Base-by-base conservation (phyloP, 768 basidiomycete species). In the Lentinula guzmanii region DNA sequence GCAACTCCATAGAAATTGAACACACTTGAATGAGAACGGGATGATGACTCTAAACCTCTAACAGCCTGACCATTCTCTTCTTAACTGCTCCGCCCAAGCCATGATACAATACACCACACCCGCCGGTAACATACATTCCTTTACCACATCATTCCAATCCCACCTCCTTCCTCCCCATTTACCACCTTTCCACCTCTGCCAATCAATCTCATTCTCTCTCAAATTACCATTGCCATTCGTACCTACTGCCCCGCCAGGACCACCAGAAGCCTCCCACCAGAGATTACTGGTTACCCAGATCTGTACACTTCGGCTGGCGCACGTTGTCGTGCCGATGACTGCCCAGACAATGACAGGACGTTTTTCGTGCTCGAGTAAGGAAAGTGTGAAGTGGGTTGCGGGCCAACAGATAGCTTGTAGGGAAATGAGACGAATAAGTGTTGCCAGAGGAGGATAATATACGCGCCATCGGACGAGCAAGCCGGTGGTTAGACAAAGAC, bases 361-460 rank as follows among this genome's bases (percentile, higher is more conserved):
- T 37, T 76, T 78, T 16, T 82, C 80, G 58, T 85, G 78, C 34
- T 87, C 86, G 50, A 98, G 79, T 54, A 94, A 74, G 58, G 79
- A 82, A 35, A 96, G 84, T 1, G 93, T 95, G 42, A 93, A 73
- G 65, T 93, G 90, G 4, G 95, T 97, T 3, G 92, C 88, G 1
- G 93, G 93, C 95, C 95, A 98, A 75, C 95, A 98, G 62, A 98
- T 95, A 16, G 92, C 91, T 70, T 98, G 96, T 0, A 98, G 79
- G 0, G 93, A 95, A 60, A 98, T 81, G 4, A 98, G 86, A 15
- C 96, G 89, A 68, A 97, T 90, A 64, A 98, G 84, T 1, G 95
- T 93, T 4, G 95, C 84, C 31, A 92, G 77, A 0, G 93, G 88
- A 0, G 91, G 83, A 71, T 98, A 98, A 75, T 97, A 96, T 0